Percentiles rank a stretch among this genome's conserved stretches.
These are phyloP conservation scores for Tylopilus rubrobrunneus DNA, from an alignment of 768 basidiomycete species.

Conservation along the genomic window DNA sequence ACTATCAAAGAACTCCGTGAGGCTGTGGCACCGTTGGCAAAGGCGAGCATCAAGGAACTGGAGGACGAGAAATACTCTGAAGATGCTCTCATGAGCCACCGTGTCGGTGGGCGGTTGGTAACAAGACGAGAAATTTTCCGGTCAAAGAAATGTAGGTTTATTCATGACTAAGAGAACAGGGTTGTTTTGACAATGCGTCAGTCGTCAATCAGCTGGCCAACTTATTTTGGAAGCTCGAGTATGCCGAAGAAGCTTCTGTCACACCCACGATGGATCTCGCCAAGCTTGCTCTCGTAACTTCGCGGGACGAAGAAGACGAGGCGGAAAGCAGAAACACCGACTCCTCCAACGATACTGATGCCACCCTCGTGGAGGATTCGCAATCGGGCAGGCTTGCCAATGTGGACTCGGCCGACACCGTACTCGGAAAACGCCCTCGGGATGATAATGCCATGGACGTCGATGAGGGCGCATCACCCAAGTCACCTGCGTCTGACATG, in stretches of 20 bases:
- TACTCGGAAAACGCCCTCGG: slow-evolving; percentile 68
- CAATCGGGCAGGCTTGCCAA: slow-evolving; percentile 28
- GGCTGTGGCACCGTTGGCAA: slow-evolving; percentile 60
- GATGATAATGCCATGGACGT: slow-evolving; percentile 52
- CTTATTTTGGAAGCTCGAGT: slow-evolving; percentile 75
- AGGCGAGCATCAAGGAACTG: slow-evolving; percentile 48
- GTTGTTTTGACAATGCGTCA: slow-evolving; percentile 30
- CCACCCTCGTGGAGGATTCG: slow-evolving; percentile 80
- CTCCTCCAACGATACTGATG: slow-evolving; percentile 83
- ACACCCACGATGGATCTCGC: slow-evolving; percentile 85
- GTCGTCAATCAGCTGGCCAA: slow-evolving; percentile 78
- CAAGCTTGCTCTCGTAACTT: slow-evolving; percentile 86
- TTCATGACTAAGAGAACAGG: neutral
- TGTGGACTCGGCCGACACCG: slow-evolving; percentile 41
- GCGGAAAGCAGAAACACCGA: slow-evolving; percentile 69
- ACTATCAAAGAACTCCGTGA: slow-evolving; percentile 89
- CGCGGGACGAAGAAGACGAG: slow-evolving; percentile 86
- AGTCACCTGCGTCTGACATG: slow-evolving; percentile 27
- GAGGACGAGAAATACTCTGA: slow-evolving; percentile 74
- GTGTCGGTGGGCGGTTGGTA: slow-evolving; percentile 84
- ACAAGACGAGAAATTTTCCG: slow-evolving; percentile 77
- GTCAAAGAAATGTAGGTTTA: slow-evolving; percentile 73
- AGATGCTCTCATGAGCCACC: slow-evolving; percentile 76
- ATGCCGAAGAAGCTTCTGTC: slow-evolving; percentile 59
- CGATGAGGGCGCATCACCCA: slow-evolving; percentile 38